Base-by-base conservation (phyloP, 768 basidiomycete species). In the Calocybe indica region DNA sequence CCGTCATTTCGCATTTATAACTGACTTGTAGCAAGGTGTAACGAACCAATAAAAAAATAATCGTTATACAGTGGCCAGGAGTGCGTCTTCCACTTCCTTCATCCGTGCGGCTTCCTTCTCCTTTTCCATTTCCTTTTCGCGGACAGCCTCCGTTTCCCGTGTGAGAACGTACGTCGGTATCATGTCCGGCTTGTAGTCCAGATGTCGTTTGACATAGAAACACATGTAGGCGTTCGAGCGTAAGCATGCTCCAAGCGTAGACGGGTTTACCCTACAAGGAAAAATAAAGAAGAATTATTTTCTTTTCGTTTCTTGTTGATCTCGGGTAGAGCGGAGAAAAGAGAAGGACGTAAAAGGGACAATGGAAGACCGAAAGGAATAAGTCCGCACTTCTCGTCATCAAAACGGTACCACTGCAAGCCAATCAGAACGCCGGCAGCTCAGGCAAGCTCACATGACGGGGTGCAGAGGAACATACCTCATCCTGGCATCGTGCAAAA, bases 201-300 rank as follows among this genome's bases (percentile, higher is more conserved):
- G 71, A 52, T 89, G 80, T 8, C 88, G 81, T 64, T 94, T 94
- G 51, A 92, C 89, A 61, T 95, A 96, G 69, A 94, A 93, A 52
- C 91, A 90, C 92, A 95, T 94, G 64, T 95, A 95, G 5, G 90
- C 85, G 42, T 80, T 75, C 13, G 91, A 90, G 42, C 63, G 69
- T 37, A 93, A 72, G 46, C 85, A 87, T 1, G 76, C 75, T 6
- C 76, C 72, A 14, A 93, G 72, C 22, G 72, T 84, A 8, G 91
- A 80, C 14, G 74, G 76, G 0, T 82, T 82, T 7, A 94, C 90
- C 65, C 85, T 87, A 38, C 35, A 47, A 28, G 43, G 43, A 44
- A 37, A 38, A 13, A 39, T 29, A 40, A 33, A 30, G 47, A 31
- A 22, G 22, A 22, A 4, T 22, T n/a, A n/a, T n/a, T n/a, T n/a